Base-by-base conservation (phyloP, 2,329 filamentous ascomycete species). In the Dothistroma pini region DNA sequence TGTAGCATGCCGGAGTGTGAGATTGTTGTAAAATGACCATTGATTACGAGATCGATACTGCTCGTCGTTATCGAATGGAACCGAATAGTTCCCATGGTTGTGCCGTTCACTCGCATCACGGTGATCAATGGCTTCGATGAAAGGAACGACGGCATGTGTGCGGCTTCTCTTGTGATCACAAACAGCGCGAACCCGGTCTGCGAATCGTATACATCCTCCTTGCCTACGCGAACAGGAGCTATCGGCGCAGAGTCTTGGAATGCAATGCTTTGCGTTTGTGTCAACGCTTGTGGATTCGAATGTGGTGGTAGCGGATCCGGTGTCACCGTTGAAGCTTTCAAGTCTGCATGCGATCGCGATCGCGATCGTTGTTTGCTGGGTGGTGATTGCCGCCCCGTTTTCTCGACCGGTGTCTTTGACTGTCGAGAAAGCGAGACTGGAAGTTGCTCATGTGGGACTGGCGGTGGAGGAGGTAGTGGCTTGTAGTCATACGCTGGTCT, bases 271-370 rank as follows among this genome's bases (percentile, higher is more conserved):
- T 68, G 64, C 12, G 61, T 58, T 51, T 56, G 61, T 11, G 64
- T 67, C 16, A 69, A 56, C 10, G 61, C 56, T 51, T 68, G 65
- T 12, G 66, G 65, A 51, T 66, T 68, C 1, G 65, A 65, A 47
- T 69, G 66, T 22, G 67, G 64, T 49, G 64, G 67, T 0, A 69
- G 60, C 10, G 59, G 63, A 58, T 67, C 62, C 35, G 68, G 67
- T 32, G 63, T 60, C 8, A 66, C 65, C 32, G 41, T 50, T 47
- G 48, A 50, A 11, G 57, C 53, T 60, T 49, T 41, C 14, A 44
- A 53, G 29, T 47, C 11, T n/a, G 61, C 53, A 34, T 54, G 44
- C n/a, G 58, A 44, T 34, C 25, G 25, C n/a, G 58, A 44, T 34
- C 25, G 25, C 25, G 25, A 29, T 3, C 56, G 49, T 38, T 19